Conservation (phyloP, 306 rosid species). For the Lathyrus sativus region DNA sequence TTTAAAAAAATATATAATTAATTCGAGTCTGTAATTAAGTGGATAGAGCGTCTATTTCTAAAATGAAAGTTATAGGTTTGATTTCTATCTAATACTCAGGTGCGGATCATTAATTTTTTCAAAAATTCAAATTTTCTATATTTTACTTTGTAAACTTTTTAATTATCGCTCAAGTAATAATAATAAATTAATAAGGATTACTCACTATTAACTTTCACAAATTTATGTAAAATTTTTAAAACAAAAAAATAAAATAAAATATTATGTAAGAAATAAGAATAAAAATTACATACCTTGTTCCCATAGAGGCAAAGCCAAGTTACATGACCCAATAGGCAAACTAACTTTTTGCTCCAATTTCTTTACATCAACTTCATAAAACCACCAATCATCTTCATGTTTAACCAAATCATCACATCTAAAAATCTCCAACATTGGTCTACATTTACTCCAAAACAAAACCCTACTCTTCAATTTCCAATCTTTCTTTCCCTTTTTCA, state of each 20-base stretch:
- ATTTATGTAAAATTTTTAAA: neutral
- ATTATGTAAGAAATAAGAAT: neutral
- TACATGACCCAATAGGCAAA: conserved; percentile 86
- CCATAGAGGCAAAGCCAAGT: conserved; percentile 88
- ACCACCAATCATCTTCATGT: conserved; percentile 83
- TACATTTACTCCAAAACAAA: conserved; percentile 72
- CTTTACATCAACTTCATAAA: conserved; percentile 53
- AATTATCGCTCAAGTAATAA: neutral
- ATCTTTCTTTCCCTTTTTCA: conserved; percentile 62
- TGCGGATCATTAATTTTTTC: neutral
- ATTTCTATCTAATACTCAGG: conserved; percentile 20
- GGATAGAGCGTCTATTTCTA: conserved; percentile 82
- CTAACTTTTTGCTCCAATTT: conserved; percentile 67
- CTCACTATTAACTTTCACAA: neutral
- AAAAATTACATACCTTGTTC: conserved; percentile 67
- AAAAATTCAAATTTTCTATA: neutral
- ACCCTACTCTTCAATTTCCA: conserved; percentile 56
- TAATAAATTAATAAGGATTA: neutral
- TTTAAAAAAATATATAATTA: too few species aligned
- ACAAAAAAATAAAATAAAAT: neutral
- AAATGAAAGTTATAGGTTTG: conserved; percentile 73
- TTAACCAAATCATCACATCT: conserved; percentile 69
- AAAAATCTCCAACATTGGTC: conserved; percentile 90
- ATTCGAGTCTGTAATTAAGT: neutral
- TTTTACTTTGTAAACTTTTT: neutral